phyloP scores from a whole-genome alignment of 2,329 filamentous ascomycete genomes.

The Eutypa lata region DNA sequence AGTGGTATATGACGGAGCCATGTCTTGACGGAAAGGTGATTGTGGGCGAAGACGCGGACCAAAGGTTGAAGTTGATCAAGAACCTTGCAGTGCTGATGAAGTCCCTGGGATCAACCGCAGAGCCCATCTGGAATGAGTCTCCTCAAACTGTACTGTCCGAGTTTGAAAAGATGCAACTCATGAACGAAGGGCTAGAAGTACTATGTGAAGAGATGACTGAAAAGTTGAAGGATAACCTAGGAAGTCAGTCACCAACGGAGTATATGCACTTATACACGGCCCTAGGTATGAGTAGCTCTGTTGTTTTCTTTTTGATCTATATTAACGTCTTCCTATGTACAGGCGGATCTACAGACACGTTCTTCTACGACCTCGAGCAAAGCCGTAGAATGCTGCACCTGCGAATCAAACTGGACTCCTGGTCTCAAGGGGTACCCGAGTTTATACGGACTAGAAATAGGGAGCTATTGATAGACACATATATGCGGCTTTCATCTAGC shows the following conservation, averaged over 20 bases:
- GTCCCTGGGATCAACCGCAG: slow-evolving; percentile 10
- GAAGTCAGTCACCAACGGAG: neutral
- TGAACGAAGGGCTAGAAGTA: neutral
- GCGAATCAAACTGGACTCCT: slow-evolving; percentile 29
- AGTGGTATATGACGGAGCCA: slow-evolving; percentile 20
- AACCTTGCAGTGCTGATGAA: slow-evolving; percentile 9
- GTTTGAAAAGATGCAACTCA: slow-evolving; percentile 1
- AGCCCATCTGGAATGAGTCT: slow-evolving; percentile 10
- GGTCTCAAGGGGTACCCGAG: slow-evolving; percentile 27
- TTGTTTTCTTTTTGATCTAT: neutral
- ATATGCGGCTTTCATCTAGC: slow-evolving; percentile 21
- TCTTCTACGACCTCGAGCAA: slow-evolving; percentile 22
- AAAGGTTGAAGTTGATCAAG: slow-evolving; percentile 6
- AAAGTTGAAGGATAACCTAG: neutral
- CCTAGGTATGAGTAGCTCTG: slow-evolving; percentile 8
- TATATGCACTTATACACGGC: slow-evolving; percentile 5
- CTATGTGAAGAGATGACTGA: neutral
- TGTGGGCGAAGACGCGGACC: slow-evolving; percentile 5
- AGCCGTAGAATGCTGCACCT: slow-evolving; percentile 22
- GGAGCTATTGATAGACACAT: slow-evolving; percentile 19
- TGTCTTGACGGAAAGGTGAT: slow-evolving; percentile 11
- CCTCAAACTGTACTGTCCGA: neutral
- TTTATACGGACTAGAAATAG: slow-evolving; percentile 22
- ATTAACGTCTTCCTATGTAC: neutral
- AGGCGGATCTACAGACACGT: slow-evolving; percentile 20